These are phyloP conservation scores for Oryza glumipatula DNA, from an alignment of 176 grass and related monocot genomes.

Conservation along the genomic window DNA sequence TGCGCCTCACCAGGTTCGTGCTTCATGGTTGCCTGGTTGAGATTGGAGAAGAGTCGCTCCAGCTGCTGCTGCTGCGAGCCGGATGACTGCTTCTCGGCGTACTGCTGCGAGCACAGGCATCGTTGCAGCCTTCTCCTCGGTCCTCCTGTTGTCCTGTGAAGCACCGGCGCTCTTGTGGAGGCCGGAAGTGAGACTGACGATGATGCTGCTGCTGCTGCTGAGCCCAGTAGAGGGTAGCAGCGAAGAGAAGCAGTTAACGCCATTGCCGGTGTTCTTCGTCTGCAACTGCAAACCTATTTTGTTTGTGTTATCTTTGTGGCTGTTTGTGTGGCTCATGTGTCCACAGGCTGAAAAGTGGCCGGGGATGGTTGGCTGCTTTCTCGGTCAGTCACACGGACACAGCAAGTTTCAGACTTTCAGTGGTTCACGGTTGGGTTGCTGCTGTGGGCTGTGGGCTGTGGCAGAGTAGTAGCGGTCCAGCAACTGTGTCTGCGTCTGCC, in stretches of 20 bases:
- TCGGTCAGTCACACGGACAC: not conserved
- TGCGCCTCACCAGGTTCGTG: slow-evolving; percentile 65
- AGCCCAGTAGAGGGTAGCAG: slow-evolving; percentile 39
- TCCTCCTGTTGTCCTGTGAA: not conserved
- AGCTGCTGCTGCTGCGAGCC: slow-evolving; percentile 44
- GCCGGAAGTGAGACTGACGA: not conserved
- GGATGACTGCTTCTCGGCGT: slow-evolving; percentile 40
- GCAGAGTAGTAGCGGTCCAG: not conserved
- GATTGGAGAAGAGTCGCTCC: slow-evolving; percentile 87
- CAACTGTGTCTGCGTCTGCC: not conserved
- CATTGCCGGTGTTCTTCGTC: slow-evolving; percentile 34
- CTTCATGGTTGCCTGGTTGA: slow-evolving; percentile 90
- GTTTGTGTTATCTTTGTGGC: slow-evolving; percentile 27
- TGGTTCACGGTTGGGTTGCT: not conserved
- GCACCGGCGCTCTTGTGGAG: not conserved
- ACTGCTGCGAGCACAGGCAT: slow-evolving; percentile 58
- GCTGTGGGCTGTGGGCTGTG: not conserved
- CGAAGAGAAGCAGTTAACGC: slow-evolving; percentile 34
- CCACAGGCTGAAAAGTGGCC: slow-evolving; percentile 7
- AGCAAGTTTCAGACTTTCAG: too few relatives aligned
- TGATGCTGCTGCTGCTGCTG: not conserved
- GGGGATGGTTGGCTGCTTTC: not conserved
- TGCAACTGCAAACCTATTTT: not conserved
- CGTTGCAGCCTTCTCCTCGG: slow-evolving; percentile 13
- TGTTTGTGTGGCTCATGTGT: slow-evolving; percentile 34